Evolutionary conservation across 225 moss, liverwort and hornwort species (phyloP).

Genomic region (Bryoerythrophyllum caledonicum): DNA sequence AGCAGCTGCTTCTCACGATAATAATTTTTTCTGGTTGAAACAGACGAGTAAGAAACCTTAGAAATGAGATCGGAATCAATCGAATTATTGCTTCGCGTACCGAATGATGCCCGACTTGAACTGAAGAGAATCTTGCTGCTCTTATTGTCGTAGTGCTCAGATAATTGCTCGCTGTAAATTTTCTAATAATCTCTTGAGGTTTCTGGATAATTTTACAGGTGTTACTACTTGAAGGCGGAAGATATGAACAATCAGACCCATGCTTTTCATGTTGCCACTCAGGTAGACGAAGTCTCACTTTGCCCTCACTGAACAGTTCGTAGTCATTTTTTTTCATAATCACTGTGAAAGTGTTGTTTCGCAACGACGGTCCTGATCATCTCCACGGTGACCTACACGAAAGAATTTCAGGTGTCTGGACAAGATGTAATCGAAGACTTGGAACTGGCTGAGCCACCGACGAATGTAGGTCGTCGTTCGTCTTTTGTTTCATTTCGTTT

Average conservation of each 20-base stretch:
- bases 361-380: neutral
- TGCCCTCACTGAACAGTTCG: neutral
- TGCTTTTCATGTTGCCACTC: neutral
- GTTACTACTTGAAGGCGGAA: neutral
- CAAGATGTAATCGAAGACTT: constrained; percentile 7
- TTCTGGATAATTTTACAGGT: neutral
- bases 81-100: neutral
- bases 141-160: neutral
- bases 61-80: neutral
- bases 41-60: neutral
- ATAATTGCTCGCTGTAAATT: neutral
- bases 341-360: neutral
- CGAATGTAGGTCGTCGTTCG: neutral
- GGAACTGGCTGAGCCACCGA: neutral
- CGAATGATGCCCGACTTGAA: neutral
- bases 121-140: neutral
- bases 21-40: neutral
- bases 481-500: constrained; percentile 3
- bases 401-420: neutral
- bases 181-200: neutral
- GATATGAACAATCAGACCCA: neutral
- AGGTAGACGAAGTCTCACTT: constrained; percentile 3
- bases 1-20: neutral
- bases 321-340: neutral
- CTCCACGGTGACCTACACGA: neutral